Evolutionary conservation across 73 alveolate genomes (phyloP), one percentile per base, ranked within the genome.

Genomic region (Tetrahymena thermophila): DNA sequence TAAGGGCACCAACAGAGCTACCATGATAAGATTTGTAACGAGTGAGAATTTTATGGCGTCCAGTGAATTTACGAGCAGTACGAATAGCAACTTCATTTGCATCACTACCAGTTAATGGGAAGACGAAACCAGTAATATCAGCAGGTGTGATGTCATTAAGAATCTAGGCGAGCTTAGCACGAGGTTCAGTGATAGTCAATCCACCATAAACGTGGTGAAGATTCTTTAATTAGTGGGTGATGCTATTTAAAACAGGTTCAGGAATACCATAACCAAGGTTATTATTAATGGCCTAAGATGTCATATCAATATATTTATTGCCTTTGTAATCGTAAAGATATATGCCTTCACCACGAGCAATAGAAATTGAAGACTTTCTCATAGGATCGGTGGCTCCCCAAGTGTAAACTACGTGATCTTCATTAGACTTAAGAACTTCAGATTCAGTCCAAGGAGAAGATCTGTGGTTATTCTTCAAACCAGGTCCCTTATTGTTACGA

Each of bases 61-160:
- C 98, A 43, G 98, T 96, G 96, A 85, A 96, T 71, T 94, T 96
- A 43, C 98, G 57, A 43, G 98, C 98, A 84, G 96, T 34, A 71
- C 98, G 97, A 25, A 96, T 96, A 71, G 98, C 98, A 55, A 95
- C 96, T 93, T 96, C 98, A 25, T 96, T 96, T 35, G 98, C 98
- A 40, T 96, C 98, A 1, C 97, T 93, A 10, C 98, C 98, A 28
- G 97, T 85, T 37, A 95, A 96, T 28, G 98, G 98, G 96, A 96
- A 96, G 35, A 96, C 94, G 35, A 96, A 96, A 31, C 98, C 98
- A 93, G 96, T 96, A 28, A 96, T 43, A n/a, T 96, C 98, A 16
- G 96, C 96, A 21, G 98, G 98, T 13, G 98, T 94, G 37, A 96
- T 38, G 35, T 96, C 98, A 8, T 94, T 94, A 34, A 96, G 97